Evolutionary conservation across 2,329 filamentous ascomycete genomes (phyloP), one percentile per base, ranked within the genome.

Genomic region (Mariannaea elegans): DNA sequence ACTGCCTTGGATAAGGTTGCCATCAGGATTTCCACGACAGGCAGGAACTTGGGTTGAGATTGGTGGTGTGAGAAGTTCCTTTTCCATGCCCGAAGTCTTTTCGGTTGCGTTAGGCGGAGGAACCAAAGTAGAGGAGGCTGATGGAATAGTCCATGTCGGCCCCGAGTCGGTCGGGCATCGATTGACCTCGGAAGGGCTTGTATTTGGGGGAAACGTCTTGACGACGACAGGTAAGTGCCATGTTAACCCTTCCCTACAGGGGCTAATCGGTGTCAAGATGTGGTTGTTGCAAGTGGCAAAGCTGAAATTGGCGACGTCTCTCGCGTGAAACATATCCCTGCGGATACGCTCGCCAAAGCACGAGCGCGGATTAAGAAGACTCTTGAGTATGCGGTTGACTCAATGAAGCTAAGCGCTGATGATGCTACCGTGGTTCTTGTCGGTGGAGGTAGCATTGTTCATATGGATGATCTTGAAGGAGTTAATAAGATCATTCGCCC

Each of bases 161-260:
- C 54, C 54, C 7, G 46, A 45, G 14, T 32, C 21, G 3, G 46
- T 57, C 4, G 54, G 54, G 3, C 18, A 57, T 18, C 32, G 18
- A 12, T 4, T 57, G 3, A 14, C 3, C 5, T 8, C 12, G 7
- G 18, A 50, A 16, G 45, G 45, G n/a, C 46, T 50, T 9, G 31
- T 34, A 45, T 57, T 50, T 44, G 54, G 54, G 9, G 54, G 54
- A n/a, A 18, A 45, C 5, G n/a, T n/a, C n/a, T n/a, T n/a, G n/a
- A n/a, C n/a, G n/a, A n/a, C n/a, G n/a, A n/a, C n/a, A n/a, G n/a
- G n/a, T n/a, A n/a, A n/a, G n/a, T n/a, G n/a, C n/a, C n/a, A n/a
- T n/a, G n/a, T n/a, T n/a, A n/a, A 46, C 23, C 4, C 38, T 24
- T 5, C 50, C 54, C 27, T 7, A 7, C 27, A 31, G 7, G 7